phyloP scores from a whole-genome alignment of 164 flowering plant genomes.

The Dillenia turbinata region DNA sequence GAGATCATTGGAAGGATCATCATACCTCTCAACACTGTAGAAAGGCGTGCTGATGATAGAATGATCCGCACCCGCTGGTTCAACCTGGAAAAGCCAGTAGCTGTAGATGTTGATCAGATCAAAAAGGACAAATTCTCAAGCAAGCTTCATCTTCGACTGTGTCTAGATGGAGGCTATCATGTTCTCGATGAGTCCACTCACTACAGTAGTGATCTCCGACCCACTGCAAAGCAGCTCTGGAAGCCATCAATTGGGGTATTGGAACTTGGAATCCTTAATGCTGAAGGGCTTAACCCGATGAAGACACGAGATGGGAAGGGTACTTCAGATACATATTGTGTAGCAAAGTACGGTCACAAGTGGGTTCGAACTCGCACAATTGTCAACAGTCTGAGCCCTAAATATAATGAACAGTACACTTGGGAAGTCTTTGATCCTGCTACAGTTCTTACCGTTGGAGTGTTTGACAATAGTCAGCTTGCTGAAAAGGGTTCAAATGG shows the following conservation, averaged over 20 bases:
- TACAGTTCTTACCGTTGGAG: constrained; percentile 78
- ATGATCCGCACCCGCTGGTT: constrained; percentile 73
- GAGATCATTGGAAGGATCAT: constrained; percentile 79
- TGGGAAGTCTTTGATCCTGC: constrained; percentile 93
- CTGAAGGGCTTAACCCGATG: constrained; percentile 83
- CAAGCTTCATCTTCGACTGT: constrained; percentile 65
- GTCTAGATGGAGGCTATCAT: constrained; percentile 95
- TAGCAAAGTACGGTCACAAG: constrained; percentile 84
- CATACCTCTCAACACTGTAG: constrained; percentile 56
- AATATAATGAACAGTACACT: constrained; percentile 85
- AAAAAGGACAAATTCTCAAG: constrained; percentile 83
- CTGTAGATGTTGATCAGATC: constrained; percentile 69
- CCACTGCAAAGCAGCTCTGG: constrained; percentile 89
- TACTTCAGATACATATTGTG: constrained; percentile 83
- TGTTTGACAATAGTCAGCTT: constrained; percentile 78
- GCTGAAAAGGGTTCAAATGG: constrained; percentile 55
- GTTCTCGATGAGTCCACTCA: constrained; percentile 92
- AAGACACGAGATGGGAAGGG: constrained; percentile 81
- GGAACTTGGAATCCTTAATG: constrained; percentile 82
- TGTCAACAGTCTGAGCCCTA: constrained; percentile 56
- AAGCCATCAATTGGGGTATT: constrained; percentile 70
- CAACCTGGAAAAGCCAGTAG: constrained; percentile 69
- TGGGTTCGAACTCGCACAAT: constrained; percentile 85
- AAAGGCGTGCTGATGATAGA: constrained; percentile 85
- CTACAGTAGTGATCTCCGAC: constrained; percentile 91